Evolutionary conservation across 805 yeast species (phyloP), one percentile per base, ranked within the genome.

Genomic region (Saccharomycopsis sp.): DNA sequence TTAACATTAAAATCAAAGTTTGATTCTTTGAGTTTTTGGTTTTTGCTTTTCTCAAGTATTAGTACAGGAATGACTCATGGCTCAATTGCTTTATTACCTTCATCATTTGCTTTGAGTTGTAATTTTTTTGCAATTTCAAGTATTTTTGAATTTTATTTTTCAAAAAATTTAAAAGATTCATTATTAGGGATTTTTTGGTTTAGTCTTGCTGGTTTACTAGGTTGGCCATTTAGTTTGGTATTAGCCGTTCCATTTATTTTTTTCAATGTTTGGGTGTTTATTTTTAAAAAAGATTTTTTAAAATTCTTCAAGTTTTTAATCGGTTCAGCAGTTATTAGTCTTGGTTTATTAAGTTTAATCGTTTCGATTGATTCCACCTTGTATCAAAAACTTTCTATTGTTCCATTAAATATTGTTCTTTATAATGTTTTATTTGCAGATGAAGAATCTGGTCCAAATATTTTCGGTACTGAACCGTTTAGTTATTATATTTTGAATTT

Each of bases 1-100:
- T 48, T 50, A 8, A 61, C 75, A 0, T 49, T 80, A 21, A 52
- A 54, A 15, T 51, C 54, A 5, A 52, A 54, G 36, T 17, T 46
- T 38, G 53, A 66, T 47, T 55, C 67, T 29, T 58, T 72, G 10
- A 78, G 83, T 1, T 63, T 61, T 38, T 69, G 79, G 70, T 87
- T 76, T 62, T 51, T 82, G 20, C 51, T 79, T n/a, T 72, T 79
- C 48, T 71, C 76, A 26, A 57, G 75, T 4, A 56, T 76, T 17
- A 69, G 79, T 10, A 79, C 95, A 0, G 97, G 96, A 1, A 76
- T 86, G 80, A 74, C 82, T 31, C 95, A 86, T 58, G 92, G 96
- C 1, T 71, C 94, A 4, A 79, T 83, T 2, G 80, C 92, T n/a
- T 66, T 84, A 31, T 63, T 89, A 20, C 96, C 96, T 2, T 82